Conservation (phyloP, 768 basidiomycete genomes). For the Leccinum sublutescens region DNA sequence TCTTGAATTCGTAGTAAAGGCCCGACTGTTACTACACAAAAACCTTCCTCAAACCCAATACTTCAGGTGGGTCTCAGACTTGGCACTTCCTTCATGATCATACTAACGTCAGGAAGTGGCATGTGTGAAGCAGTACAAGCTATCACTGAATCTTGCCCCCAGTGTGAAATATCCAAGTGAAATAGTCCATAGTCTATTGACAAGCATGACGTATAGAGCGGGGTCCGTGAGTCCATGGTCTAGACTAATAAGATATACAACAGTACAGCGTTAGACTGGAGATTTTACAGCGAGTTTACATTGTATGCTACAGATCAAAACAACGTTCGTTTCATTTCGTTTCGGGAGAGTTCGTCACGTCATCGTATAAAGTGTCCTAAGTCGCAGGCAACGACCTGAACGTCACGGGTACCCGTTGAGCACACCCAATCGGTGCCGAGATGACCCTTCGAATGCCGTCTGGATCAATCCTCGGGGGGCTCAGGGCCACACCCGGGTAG, state of each 20-base stretch:
- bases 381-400: background rate
- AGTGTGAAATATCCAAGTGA: too few relatives aligned
- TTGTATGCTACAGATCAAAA: slow-evolving; percentile 5
- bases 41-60: too few relatives aligned
- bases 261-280: background rate
- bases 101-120: too few relatives aligned
- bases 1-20: too few relatives aligned
- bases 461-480: background rate
- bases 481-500: background rate
- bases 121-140: too few relatives aligned
- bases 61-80: too few relatives aligned
- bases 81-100: too few relatives aligned
- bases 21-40: too few relatives aligned
- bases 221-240: slow-evolving; percentile 7
- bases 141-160: too few relatives aligned
- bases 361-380: slow-evolving; percentile 2
- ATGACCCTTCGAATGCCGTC: background rate
- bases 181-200: background rate
- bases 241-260: background rate
- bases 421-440: background rate
- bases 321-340: background rate
- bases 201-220: background rate
- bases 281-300: background rate
- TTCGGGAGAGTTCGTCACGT: background rate
- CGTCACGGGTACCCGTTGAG: background rate